Base-by-base conservation (phyloP, 257 asterid genomes). In the Ligustrum vulgare region DNA sequence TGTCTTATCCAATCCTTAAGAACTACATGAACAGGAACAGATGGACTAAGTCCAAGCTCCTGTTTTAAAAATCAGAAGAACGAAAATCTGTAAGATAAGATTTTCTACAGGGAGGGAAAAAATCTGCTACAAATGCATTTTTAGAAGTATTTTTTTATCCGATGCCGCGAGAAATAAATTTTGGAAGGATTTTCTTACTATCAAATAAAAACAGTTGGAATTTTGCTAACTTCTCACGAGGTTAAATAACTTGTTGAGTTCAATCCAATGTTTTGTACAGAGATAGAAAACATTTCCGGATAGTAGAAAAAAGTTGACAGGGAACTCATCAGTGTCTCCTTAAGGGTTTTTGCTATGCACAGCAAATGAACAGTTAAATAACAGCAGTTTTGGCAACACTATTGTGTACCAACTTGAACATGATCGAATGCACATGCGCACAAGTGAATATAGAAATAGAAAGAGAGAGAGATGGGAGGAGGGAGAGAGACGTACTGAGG, bases 1-100 rank as follows among this genome's bases (percentile, higher is more conserved):
- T 91, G 98, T 66, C 97, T 77, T 73, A 93, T 90, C 98, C 98
- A 93, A 74, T 93, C 98, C 78, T 93, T 91, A 35, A 93, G 94
- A 33, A 93, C 96, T 76, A 91, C 97, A 56, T 93, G 97, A 77
- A 93, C 90, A 0, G 98, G 96, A 58, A 93, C 95, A 3, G 98
- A 93, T 25, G 96, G 95, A 76, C 91, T 77, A 1, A 93, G 90
- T 49, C 97, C 97, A 10, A 93, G 96, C 85, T 93, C 98, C 98
- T 93, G 84, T 54, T 37, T 9, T 23, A 51, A 56, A 73, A 33
- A 45, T 8, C 33, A 54, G 11, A 65, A 33, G 22, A 34, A 33
- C 15, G 39, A 51, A 16, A 16, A 51, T 36, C 33, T 32, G 72
- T 47, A 20, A 58, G 23, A 54, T 47, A 20, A 58, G 23, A 54